Percentiles rank a stretch among this genome's conserved stretches.
These are phyloP conservation scores for Clavispora fructus DNA, from an alignment of 805 yeast genomes.

Conservation along the genomic window DNA sequence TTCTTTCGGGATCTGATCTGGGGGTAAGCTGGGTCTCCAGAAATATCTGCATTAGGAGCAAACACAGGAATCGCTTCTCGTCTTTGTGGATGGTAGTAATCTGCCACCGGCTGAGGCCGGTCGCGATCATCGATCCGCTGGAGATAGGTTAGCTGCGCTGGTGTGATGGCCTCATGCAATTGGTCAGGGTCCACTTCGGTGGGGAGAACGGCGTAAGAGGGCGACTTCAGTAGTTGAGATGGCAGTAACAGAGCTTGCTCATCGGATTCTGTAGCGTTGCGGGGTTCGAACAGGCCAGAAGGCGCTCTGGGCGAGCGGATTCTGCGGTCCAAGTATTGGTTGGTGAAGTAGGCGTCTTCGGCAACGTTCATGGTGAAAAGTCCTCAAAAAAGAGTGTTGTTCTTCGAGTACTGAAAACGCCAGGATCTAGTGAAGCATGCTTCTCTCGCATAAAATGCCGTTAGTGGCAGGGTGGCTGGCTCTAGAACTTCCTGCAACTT, in stretches of 20 bases:
- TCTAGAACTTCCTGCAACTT: background rate
- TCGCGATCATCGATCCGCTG: background rate
- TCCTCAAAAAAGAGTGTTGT: background rate
- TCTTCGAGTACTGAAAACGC: background rate
- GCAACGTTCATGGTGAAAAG: constrained; percentile 32
- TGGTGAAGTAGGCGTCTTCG: constrained; percentile 36
- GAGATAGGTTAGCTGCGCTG: constrained; percentile 28
- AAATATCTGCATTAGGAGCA: background rate
- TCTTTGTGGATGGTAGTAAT: constrained; percentile 4
- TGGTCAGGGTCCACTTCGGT: constrained; percentile 16
- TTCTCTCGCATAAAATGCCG: background rate
- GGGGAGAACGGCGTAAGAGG: background rate
- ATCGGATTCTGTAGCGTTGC: background rate
- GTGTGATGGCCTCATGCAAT: constrained; percentile 31
- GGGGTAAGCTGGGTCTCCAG: background rate
- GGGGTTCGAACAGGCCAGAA: background rate
- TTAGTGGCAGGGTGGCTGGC: constrained; percentile 1
- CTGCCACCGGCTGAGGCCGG: background rate
- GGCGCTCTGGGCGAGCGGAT: background rate
- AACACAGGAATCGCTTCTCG: background rate
- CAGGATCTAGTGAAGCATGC: background rate
- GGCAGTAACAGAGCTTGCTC: background rate
- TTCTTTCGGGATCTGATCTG: background rate
- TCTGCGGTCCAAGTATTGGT: constrained; percentile 18
- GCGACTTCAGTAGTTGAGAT: background rate